Base-by-base conservation (phyloP, 78 protist genomes). In the Protostelium mycophagum region DNA sequence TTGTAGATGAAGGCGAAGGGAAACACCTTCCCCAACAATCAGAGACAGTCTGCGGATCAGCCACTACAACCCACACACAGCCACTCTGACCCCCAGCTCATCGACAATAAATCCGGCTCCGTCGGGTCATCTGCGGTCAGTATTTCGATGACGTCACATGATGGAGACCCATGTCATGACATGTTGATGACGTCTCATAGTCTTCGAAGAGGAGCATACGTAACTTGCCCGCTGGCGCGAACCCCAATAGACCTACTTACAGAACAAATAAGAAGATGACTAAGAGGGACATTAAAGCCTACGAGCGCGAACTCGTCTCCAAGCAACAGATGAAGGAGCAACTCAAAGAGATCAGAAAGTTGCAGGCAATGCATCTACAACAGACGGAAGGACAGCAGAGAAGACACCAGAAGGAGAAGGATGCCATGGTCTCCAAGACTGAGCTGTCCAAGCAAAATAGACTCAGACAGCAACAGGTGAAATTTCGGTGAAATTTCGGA, bases 351-450 rank as follows among this genome's bases (percentile, higher is more conserved):
- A 88, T 92, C 34, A 92, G 90, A n/a, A 85, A 86, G 37, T 91
- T 90, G 86, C 94, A 92, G 87, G 92, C 88, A 73, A 89, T 87
- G 37, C 94, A 92, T 35, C 38, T 63, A n/a, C 83, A 85, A 36
- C 92, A 92, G 83, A 92, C 89, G 34, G 94, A 92, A 63, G 31
- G 86, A 85, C 89, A 88, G 28, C 34, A 86, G 38, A 92, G 86
- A 73, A 90, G 87, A 38, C 94, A 92, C 39, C 91, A 89, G 38
- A 92, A 89, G 36, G 94, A 92, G 37, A 92, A 92, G 85, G 94
- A 92, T 16, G 94, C 16, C 73, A 51, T 51, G 73, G 73, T 51
- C 31, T 25, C 73, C 5, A 51, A 51, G 16, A 51, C 73, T 16
- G 73, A 51, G 16, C 5, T 16, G 31, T 51, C 73, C 73, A 51